Base-by-base conservation (phyloP, 164 flowering plant genomes). In the Dillenia turbinata region DNA sequence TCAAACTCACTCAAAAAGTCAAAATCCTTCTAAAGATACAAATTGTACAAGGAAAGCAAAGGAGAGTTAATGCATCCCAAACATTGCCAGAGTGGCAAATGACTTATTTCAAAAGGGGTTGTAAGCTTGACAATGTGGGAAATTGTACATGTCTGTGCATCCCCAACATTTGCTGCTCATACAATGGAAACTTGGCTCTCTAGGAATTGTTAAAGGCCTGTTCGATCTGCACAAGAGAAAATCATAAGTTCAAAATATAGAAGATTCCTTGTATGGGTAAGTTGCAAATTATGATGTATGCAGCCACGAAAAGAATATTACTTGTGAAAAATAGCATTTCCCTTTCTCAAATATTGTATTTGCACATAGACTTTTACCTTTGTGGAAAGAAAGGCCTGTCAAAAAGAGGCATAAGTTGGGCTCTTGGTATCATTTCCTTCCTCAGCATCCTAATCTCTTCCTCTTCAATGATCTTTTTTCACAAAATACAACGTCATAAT, bases 401-500 rank as follows among this genome's bases (percentile, higher is more conserved):
- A 57, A 90, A 90, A 1, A 69, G 62, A 48, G 94, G 94, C 97
- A 90, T 90, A 62, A 88, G 55, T 50, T 90, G 91, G 56, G 97
- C 97, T 79, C 78, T 81, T 17, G 97, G 94, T 49, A 90, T 64
- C 94, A 90, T 82, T 60, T 90, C 90, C 73, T 85, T 88, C 61
- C 97, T 79, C 75, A 90, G 63, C 80, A 73, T 67, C 52, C 74
- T 71, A 55, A 87, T 59, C 78, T 88, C 94, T 69, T 90, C 92
- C 60, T 90, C 90, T 69, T 90, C 94, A 15, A 88, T 78, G 59
- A 83, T 69, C 92, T 88, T 77, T 58, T 10, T 24, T 43, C 10
- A 19, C 12, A 17, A 43, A 52, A 50, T 7, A 9, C 44, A 47
- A 62, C 7, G 40, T 33, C 40, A 33, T 33, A 33, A 33, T 33